These are phyloP conservation scores for Cymbopogon flexuosus DNA, from an alignment of 202 grass and related monocot species.

Conservation along the genomic window DNA sequence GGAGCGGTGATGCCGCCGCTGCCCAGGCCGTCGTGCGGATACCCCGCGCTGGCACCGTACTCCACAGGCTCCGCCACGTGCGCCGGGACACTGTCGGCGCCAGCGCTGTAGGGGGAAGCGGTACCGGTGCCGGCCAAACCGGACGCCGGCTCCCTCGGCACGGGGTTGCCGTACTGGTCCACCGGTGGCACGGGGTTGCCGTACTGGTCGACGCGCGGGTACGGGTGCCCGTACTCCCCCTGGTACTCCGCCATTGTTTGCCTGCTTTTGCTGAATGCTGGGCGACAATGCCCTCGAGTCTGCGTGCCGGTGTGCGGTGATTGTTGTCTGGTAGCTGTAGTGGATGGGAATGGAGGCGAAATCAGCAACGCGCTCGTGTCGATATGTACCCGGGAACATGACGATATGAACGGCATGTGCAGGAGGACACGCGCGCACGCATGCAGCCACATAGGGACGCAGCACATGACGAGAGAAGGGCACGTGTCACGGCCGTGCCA, in stretches of 20 bases:
- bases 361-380: neutral
- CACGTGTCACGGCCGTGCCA: conserved; percentile 24
- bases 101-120: neutral
- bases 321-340: neutral
- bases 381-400: neutral
- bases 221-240: conserved; percentile 43
- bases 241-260: conserved; percentile 38
- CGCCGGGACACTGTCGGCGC: neutral
- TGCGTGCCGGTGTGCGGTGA: neutral
- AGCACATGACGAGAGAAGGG: neutral
- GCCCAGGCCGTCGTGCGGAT: conserved; percentile 10
- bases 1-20: neutral
- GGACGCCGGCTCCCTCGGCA: conserved; percentile 20
- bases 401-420: neutral
- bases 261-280: no score
- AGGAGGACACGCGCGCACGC: conserved; percentile 23
- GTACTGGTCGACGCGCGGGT: conserved; percentile 62
- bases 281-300: neutral
- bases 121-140: neutral
- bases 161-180: conserved; percentile 60
- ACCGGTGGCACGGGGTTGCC: conserved; percentile 52
- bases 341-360: neutral
- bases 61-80: neutral
- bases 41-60: neutral
- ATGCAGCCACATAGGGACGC: neutral